phyloP scores from a whole-genome alignment of 495 filamentous ascomycete species.

The Tuber borchii region DNA sequence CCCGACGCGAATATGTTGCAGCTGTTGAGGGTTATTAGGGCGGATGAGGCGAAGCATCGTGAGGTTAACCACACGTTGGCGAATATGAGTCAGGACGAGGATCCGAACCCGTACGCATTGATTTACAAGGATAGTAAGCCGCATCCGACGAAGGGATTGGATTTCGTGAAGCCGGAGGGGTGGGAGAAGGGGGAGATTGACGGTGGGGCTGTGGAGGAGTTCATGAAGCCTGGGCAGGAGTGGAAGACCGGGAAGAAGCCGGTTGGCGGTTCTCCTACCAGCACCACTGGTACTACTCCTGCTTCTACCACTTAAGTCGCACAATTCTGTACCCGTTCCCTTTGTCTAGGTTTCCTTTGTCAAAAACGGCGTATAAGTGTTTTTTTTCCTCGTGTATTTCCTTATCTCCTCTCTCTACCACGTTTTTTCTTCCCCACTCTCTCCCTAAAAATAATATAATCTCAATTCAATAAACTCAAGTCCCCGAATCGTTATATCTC shows the following conservation, averaged over 20 bases:
- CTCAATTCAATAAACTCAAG: neutral
- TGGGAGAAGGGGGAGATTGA: conserved; percentile 76
- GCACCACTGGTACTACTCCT: neutral
- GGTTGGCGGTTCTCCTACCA: neutral
- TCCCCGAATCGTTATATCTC: neutral
- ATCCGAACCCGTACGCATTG: conserved; percentile 85
- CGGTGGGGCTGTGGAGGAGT: conserved; percentile 47
- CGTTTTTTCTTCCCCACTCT: neutral
- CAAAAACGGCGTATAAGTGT: neutral
- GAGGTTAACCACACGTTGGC: conserved; percentile 95
- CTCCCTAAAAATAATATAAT: neutral
- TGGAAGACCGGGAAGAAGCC: neutral
- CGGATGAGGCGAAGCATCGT: conserved; percentile 92
- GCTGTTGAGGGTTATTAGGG: conserved; percentile 77
- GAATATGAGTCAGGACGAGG: conserved; percentile 70
- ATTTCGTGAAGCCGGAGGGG: conserved; percentile 60
- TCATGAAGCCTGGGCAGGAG: conserved; percentile 8
- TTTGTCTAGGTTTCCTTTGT: conserved; percentile 2
- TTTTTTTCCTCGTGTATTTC: neutral
- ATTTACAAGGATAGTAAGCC: conserved; percentile 46
- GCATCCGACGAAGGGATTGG: conserved; percentile 65
- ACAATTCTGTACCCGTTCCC: neutral
- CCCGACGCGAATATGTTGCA: conserved; percentile 79
- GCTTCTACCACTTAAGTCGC: neutral
- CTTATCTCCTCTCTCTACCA: conserved; percentile 15